Percentiles rank a stretch among this genome's conserved stretches.
Evolutionary conservation across 768 basidiomycete species (phyloP).

Genomic region (Suillus occidentalis): DNA sequence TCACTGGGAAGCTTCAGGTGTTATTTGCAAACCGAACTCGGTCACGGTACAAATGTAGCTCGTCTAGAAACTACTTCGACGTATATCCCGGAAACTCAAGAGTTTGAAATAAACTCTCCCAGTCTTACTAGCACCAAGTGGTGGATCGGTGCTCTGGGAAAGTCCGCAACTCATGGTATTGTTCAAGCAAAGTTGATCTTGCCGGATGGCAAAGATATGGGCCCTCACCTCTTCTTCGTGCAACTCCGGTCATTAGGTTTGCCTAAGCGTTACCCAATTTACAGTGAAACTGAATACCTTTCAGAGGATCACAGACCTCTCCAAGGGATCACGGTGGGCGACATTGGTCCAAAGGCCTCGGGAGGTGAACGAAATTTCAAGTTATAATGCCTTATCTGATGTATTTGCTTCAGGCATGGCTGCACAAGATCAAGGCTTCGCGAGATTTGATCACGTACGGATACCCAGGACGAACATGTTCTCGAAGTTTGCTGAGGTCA

Average conservation of each 20-base stretch:
- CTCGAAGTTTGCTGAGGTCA: constrained; percentile 70
- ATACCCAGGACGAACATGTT: constrained; percentile 75
- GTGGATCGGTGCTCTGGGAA: constrained; percentile 78
- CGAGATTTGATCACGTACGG: constrained; percentile 61
- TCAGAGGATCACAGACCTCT: constrained; percentile 61
- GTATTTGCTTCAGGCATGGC: constrained; percentile 42
- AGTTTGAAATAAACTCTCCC: constrained; percentile 78
- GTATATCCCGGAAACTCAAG: constrained; percentile 60
- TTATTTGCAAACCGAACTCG: constrained; percentile 78
- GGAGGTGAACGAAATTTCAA: constrained; percentile 30
- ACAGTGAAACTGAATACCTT: constrained; percentile 4
- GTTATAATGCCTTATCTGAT: neutral
- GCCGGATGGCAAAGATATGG: constrained; percentile 56
- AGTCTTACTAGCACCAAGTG: constrained; percentile 76
- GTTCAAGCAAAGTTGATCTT: constrained; percentile 75
- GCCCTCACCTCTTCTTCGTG: constrained; percentile 76
- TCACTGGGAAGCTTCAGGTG: constrained; percentile 39
- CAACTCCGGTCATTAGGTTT: constrained; percentile 64
- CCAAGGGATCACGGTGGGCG: constrained; percentile 64
- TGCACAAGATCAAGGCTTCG: constrained; percentile 67
- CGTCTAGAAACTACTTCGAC: constrained; percentile 76
- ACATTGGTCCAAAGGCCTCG: constrained; percentile 49
- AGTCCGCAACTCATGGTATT: constrained; percentile 72
- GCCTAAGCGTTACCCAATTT: constrained; percentile 3
- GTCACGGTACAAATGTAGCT: constrained; percentile 72